These are phyloP conservation scores for Clavulina sp. DNA, from an alignment of 768 basidiomycete genomes.

Conservation along the genomic window DNA sequence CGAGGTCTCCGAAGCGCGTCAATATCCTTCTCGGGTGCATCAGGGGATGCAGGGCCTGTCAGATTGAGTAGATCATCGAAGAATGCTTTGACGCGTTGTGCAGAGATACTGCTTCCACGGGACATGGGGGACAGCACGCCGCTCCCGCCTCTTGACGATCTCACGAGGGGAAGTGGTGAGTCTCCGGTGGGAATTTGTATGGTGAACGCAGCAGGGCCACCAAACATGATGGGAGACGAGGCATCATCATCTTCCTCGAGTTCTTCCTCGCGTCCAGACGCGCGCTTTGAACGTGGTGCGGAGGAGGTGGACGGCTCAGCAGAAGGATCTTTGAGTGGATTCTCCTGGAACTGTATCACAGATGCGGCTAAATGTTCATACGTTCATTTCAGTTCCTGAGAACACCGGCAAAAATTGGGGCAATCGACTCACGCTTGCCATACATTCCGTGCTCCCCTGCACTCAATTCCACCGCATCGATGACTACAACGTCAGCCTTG, in stretches of 20 bases:
- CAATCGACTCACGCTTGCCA: constrained; percentile 25
- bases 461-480: constrained; percentile 72
- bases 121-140: constrained; percentile 27
- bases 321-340: constrained; percentile 45
- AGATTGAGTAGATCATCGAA: constrained; percentile 65
- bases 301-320: neutral
- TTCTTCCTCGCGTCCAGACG: neutral
- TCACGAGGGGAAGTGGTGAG: too few species aligned
- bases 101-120: neutral
- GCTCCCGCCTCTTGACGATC: neutral
- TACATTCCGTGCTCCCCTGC: constrained; percentile 79
- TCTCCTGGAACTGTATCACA: constrained; percentile 46
- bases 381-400: constrained; percentile 1
- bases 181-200: neutral
- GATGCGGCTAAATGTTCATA: constrained; percentile 36
- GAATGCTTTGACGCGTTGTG: constrained; percentile 30
- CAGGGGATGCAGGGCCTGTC: constrained; percentile 5
- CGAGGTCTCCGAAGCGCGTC: constrained; percentile 28
- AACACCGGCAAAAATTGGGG: too few species aligned
- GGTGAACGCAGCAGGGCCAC: neutral
- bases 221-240: neutral
- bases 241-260: constrained; percentile 30
- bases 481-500: constrained; percentile 62
- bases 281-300: constrained; percentile 11
- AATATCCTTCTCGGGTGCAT: neutral